These are phyloP conservation scores for Ampelomyces quisqualis DNA, from an alignment of 2,329 filamentous ascomycete species.

Conservation along the genomic window DNA sequence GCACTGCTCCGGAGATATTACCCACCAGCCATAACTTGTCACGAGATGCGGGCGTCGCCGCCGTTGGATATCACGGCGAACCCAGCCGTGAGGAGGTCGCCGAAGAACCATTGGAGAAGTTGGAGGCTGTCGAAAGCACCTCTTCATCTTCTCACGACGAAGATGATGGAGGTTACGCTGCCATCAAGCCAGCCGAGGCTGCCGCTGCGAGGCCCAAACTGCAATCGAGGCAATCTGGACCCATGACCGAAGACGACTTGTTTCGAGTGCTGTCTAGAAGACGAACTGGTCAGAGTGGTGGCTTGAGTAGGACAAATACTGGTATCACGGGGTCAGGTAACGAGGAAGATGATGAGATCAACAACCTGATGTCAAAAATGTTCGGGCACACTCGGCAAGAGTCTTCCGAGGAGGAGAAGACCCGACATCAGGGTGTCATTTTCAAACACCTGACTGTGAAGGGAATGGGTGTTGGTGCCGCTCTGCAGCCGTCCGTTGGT, in stretches of 20 bases:
- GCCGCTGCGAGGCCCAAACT: conserved; percentile 21
- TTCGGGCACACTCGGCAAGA: conserved; percentile 66
- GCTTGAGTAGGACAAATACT: conserved; percentile 28
- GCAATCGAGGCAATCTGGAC: conserved; percentile 23
- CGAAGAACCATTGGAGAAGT: conserved; percentile 13
- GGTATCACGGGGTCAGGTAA: conserved; percentile 22
- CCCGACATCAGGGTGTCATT: conserved; percentile 66
- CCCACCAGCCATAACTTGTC: too few relatives aligned
- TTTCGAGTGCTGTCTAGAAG: conserved; percentile 54
- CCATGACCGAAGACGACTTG: conserved; percentile 55
- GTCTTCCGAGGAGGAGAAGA: conserved; percentile 69
- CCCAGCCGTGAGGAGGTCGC: conserved; percentile 2
- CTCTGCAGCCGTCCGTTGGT: conserved; percentile 60
- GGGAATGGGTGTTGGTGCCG: conserved; percentile 61
- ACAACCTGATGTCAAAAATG: conserved; percentile 67
- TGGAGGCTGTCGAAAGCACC: conserved; percentile 16
- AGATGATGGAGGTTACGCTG: conserved; percentile 17
- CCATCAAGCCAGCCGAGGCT: conserved; percentile 20
- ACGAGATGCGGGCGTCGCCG: neutral
- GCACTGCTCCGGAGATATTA: neutral
- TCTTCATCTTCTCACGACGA: conserved; percentile 28
- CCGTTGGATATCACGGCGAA: neutral
- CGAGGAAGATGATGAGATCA: conserved; percentile 56
- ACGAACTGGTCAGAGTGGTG: conserved; percentile 42
- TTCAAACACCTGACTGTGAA: conserved; percentile 66